Base-by-base conservation (phyloP, 2,329 filamentous ascomycete species). In the Aspergillus oerlinghausenensis region DNA sequence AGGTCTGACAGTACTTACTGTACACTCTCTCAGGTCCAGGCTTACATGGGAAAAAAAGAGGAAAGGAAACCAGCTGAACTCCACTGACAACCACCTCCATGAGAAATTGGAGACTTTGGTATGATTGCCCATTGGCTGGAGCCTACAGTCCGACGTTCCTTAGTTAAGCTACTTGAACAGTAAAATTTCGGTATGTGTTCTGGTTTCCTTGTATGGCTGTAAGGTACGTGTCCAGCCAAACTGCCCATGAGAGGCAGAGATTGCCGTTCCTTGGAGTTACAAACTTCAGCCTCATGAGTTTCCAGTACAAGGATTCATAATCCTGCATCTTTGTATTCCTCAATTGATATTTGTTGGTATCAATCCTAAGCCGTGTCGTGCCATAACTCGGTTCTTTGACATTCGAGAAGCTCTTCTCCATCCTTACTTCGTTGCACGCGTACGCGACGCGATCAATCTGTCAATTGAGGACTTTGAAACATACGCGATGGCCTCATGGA, bases 391-490 rank as follows among this genome's bases (percentile, higher is more conserved):
- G n/a, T 43, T 43, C 21, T 43, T 43, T 19, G 4, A 19, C 40
- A 43, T 9, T 43, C 19, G 21, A 19, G 40, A 38, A 38, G n/a
- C 23, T 10, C 21, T 23, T 19, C 40, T 9, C 8, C 21, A 43
- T 19, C 3, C 40, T 23, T 43, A 43, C 19, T 43, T 28, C 25
- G 32, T 21, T 17, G 38, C 26, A 57, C 61, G 56, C 60, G 60
- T 57, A 60, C 61, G 58, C 58, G 64, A 55, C 51, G 48, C 51
- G 51, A 61, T 59, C 51, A 65, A 62, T 48, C 7, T 63, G 47
- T 28, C 19, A 43, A 23, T 49, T 43, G 11, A 45, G 45, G 25
- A 47, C 40, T 23, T 17, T 17, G 32, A 35, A 3, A 35, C 32
- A 11, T 3, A 35, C 32, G 32, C 32, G 32, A 14, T 17, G 14